These are phyloP conservation scores for Aspergillus sp. DNA, from an alignment of 2,329 filamentous ascomycete species.

Conservation along the genomic window DNA sequence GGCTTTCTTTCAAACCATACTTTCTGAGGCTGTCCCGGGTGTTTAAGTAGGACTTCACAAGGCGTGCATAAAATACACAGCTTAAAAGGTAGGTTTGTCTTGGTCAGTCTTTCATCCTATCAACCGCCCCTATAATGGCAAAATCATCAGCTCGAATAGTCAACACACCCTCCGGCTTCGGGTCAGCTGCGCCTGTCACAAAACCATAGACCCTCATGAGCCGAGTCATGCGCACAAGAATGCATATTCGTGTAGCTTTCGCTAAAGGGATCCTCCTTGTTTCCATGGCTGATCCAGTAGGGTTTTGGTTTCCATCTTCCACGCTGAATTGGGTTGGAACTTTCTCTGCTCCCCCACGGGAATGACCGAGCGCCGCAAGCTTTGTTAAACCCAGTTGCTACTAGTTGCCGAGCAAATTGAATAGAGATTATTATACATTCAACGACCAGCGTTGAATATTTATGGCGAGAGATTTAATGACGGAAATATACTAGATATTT, in stretches of 20 bases:
- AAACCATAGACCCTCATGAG: constrained; percentile 5
- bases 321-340: background rate
- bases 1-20: background rate
- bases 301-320: background rate
- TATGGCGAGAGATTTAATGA: background rate
- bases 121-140: background rate
- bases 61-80: background rate
- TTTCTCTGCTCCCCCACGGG: background rate
- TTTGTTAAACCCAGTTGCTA: background rate
- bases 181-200: constrained; percentile 21
- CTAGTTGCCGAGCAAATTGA: background rate
- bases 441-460: constrained; percentile 16
- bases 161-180: background rate
- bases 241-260: constrained; percentile 13
- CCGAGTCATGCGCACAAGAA: constrained; percentile 18
- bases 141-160: background rate
- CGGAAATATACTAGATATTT: background rate
- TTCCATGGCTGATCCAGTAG: background rate
- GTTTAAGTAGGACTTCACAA: no score
- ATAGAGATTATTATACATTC: constrained; percentile 11
- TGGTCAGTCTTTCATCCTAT: background rate
- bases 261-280: background rate
- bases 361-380: background rate
- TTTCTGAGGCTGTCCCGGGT: background rate
- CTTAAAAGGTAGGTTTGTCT: background rate